These are phyloP conservation scores for Citeromyces hawaiiensis DNA, from an alignment of 1,139 yeast genomes.

Conservation along the genomic window DNA sequence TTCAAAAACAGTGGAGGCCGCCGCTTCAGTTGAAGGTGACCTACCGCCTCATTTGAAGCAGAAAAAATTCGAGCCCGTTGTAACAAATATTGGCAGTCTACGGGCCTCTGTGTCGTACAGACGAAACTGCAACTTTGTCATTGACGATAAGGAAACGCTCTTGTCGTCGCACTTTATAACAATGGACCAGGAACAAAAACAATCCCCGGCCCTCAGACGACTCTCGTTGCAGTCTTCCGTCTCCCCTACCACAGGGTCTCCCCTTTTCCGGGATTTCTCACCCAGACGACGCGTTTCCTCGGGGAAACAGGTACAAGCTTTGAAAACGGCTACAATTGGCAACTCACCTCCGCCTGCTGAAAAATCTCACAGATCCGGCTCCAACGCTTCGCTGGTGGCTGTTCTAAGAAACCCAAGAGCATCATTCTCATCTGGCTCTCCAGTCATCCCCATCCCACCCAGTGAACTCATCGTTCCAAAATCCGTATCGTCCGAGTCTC, in stretches of 20 bases:
- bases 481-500: constrained; percentile 7
- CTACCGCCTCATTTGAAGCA: constrained; percentile 41
- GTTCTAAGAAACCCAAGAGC: constrained; percentile 24
- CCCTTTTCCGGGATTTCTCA: constrained; percentile 5
- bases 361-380: constrained; percentile 28
- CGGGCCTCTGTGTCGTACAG: constrained; percentile 72
- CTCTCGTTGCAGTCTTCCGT: constrained; percentile 1
- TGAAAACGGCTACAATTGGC: constrained; percentile 48
- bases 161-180: constrained; percentile 42
- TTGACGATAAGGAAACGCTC: constrained; percentile 55
- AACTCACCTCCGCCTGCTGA: constrained; percentile 25
- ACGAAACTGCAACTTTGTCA: constrained; percentile 49
- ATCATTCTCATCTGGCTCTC: constrained; percentile 3
- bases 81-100: constrained; percentile 63
- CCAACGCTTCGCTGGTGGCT: constrained; percentile 43
- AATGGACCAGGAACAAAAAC: constrained; percentile 3
- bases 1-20: neutral
- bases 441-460: constrained; percentile 5
- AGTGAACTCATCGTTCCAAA: constrained; percentile 8
- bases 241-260: neutral
- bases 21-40: constrained; percentile 2
- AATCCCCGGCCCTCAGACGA: constrained; percentile 1
- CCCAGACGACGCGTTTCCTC: constrained; percentile 5
- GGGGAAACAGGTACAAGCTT: constrained; percentile 34
- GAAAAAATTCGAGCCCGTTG: constrained; percentile 52